A percentile compares a stretch with the other conserved stretches of the same genome.
Conservation (phyloP, 805 yeast genomes). For the Debaryomyces tyrocola region DNA sequence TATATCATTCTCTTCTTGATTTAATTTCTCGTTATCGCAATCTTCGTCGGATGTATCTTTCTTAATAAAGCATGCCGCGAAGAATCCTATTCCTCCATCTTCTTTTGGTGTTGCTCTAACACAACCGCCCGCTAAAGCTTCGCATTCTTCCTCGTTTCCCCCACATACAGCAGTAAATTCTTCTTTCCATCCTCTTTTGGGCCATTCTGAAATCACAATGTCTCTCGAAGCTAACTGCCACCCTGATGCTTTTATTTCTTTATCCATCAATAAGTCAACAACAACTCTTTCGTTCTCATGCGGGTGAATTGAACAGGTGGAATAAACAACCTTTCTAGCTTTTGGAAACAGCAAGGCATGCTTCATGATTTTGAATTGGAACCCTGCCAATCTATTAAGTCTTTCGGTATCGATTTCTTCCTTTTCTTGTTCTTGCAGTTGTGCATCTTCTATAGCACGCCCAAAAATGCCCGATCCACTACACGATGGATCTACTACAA, state of each 20-base stretch:
- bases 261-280: slow-evolving; percentile 67
- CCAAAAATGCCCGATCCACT: slow-evolving; percentile 98
- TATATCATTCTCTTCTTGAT: background rate
- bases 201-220: slow-evolving; percentile 81
- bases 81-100: slow-evolving; percentile 99
- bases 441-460: slow-evolving; percentile 60
- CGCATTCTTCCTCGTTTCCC: slow-evolving; percentile 40
- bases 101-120: slow-evolving; percentile 79
- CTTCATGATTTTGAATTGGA: slow-evolving; percentile 83
- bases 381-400: slow-evolving; percentile 72
- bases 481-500: slow-evolving; percentile 95
- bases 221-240: slow-evolving; percentile 69
- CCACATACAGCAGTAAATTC: slow-evolving; percentile 57
- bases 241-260: slow-evolving; percentile 60
- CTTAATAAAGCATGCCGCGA: slow-evolving; percentile 85
- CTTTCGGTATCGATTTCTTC: slow-evolving; percentile 54
- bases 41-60: background rate
- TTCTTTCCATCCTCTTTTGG: slow-evolving; percentile 72
- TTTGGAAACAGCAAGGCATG: slow-evolving; percentile 84
- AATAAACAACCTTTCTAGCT: slow-evolving; percentile 79
- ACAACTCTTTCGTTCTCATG: slow-evolving; percentile 95
- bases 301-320: slow-evolving; percentile 93
- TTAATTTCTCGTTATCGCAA: background rate
- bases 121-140: slow-evolving; percentile 74
- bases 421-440: slow-evolving; percentile 26